Percentiles rank a stretch among this genome's conserved stretches.
phyloP scores from a whole-genome alignment of 2,329 filamentous ascomycete genomes.

The Alternaria hordeiaustralica region DNA sequence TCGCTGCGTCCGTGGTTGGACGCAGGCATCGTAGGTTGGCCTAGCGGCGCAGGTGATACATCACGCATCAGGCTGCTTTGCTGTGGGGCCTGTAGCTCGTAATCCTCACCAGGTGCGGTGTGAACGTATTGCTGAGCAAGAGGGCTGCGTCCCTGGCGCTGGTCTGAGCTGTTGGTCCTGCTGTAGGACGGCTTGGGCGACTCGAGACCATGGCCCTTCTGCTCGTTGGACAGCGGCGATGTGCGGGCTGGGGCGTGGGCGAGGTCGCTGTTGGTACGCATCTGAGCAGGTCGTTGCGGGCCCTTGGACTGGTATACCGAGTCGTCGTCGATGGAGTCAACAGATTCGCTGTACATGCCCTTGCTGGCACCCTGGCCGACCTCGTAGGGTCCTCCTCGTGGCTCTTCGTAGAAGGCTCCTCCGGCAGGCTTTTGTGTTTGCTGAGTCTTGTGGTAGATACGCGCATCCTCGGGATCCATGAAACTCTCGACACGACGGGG shows the following conservation, averaged over 20 bases:
- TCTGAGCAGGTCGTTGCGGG: conserved; percentile 30
- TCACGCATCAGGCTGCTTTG: conserved; percentile 43
- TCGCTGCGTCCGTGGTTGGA: conserved; percentile 38
- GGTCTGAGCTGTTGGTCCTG: conserved; percentile 21
- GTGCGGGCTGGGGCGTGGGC: conserved; percentile 25
- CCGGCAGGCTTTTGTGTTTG: conserved; percentile 53
- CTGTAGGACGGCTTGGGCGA: conserved; percentile 42
- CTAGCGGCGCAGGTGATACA: conserved; percentile 41
- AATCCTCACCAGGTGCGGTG: conserved; percentile 41
- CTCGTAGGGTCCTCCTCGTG: conserved; percentile 37
- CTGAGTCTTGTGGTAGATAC: conserved; percentile 75
- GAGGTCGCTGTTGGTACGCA: conserved; percentile 33
- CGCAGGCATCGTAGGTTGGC: conserved; percentile 10
- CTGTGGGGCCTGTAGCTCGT: conserved; percentile 47
- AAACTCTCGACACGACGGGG: conserved; percentile 75
- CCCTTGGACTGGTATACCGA: conserved; percentile 41
- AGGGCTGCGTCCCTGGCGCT: conserved; percentile 52
- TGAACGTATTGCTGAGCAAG: conserved; percentile 53
- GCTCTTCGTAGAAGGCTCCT: conserved; percentile 51
- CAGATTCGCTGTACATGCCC: conserved; percentile 41
- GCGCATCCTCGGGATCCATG: conserved; percentile 78
- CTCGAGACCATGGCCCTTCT: conserved; percentile 31
- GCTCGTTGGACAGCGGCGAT: conserved; percentile 43
- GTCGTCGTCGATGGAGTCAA: conserved; percentile 46
- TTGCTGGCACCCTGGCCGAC: conserved; percentile 30